phyloP scores from a whole-genome alignment of 164 flowering plant genomes.

The Stephania japonica region DNA sequence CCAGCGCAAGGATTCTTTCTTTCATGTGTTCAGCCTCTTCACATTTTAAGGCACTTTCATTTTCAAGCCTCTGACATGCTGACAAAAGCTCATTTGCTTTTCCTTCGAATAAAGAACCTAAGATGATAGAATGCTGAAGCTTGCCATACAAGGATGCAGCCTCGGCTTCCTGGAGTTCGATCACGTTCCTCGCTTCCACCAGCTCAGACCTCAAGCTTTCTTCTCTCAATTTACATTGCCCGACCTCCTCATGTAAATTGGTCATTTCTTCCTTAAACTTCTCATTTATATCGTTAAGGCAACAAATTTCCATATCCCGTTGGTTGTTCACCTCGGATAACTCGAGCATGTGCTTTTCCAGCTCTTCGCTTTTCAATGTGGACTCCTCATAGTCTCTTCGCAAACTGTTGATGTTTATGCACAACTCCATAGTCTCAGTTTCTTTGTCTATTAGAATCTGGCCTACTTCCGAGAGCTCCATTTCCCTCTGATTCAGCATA shows the following conservation, averaged over 20 bases:
- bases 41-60: slow-evolving; percentile 33
- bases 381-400: slow-evolving; percentile 34
- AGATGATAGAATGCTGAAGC: slow-evolving; percentile 25
- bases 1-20: slow-evolving; percentile 40
- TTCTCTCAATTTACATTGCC: slow-evolving; percentile 41
- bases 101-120: slow-evolving; percentile 40
- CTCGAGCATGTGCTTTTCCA: slow-evolving; percentile 32
- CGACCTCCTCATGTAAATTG: slow-evolving; percentile 31
- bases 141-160: slow-evolving; percentile 66
- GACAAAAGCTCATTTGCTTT: slow-evolving; percentile 59
- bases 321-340: slow-evolving; percentile 26
- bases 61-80: slow-evolving; percentile 46
- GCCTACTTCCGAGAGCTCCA: slow-evolving; percentile 38
- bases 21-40: slow-evolving; percentile 47
- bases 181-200: slow-evolving; percentile 36
- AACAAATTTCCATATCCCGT: slow-evolving; percentile 35
- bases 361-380: slow-evolving; percentile 20
- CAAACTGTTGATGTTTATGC: slow-evolving; percentile 34
- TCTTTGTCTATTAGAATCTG: slow-evolving; percentile 37
- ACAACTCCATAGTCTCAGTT: slow-evolving; percentile 32
- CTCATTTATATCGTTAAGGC: slow-evolving; percentile 38
- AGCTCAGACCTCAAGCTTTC: slow-evolving; percentile 52
- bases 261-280: slow-evolving; percentile 40
- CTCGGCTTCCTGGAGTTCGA: slow-evolving; percentile 69
- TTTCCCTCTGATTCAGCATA: slow-evolving; percentile 37